Evolutionary conservation across 805 yeast species (phyloP), one percentile per base, ranked within the genome.

Genomic region (Ogataea paraovalis): DNA sequence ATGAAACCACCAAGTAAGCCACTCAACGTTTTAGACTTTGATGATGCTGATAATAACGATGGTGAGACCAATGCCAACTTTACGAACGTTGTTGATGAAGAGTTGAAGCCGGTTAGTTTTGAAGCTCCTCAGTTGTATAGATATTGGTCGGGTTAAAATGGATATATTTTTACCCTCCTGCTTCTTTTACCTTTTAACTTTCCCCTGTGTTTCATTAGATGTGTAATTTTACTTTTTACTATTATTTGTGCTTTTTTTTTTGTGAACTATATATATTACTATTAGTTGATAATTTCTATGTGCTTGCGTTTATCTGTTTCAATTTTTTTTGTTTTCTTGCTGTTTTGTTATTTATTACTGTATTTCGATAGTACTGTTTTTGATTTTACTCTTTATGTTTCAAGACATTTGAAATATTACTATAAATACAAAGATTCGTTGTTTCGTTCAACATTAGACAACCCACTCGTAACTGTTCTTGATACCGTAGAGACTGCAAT

Each of bases 71-170:
- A 41, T 59, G 49, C 13, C 58, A 56, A 21, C 57, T 47, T 8
- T 52, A 51, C 27, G 44, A 33, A 5, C 42, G 44, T 12, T n/a
- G 71, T 62, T 20, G 75, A 68, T 39, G 66, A 60, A 13, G 68
- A 68, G 14, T 53, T 75, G 36, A 74, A 75, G 54, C 87, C 87
- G 3, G 71, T 80, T 21, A 79, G 85, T 48, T 69, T 75, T 41
- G 83, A 79, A 48, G 71, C 82, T 22, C 86, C 87, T 7, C 83
- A 79, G 57, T 65, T 76, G 41, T 82, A 81, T 57, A 76, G 85
- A 55, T 82, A 79, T 58, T 82, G 87, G 87, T 76, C 83, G 40
- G 85, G 84, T 41, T 78, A 53, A 36, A 21, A 20, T 12, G 6
- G 10, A 12, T 4, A 30, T 30, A 5, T 8, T 37, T 14, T 18